Evolutionary conservation across 1,284 basidiomycete species (phyloP), one percentile per base, ranked within the genome.

Genomic region (Calocybe gambosa): DNA sequence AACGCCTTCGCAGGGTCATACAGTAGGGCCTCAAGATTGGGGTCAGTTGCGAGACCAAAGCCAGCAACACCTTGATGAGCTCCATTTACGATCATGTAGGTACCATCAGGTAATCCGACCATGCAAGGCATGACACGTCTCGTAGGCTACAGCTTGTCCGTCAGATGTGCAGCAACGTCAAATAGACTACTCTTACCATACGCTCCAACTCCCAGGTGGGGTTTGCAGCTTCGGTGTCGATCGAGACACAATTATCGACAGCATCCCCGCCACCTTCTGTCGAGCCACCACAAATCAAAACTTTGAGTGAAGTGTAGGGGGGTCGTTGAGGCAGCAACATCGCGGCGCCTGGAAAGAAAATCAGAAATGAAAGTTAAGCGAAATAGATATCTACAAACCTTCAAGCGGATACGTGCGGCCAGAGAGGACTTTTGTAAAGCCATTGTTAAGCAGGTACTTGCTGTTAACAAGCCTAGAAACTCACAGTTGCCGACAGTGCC

Each of bases 321-420:
- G 80, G 73, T 43, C 73, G 60, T 53, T 82, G 80, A 5, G 86
- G 89, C 13, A 91, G 67, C 9, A 89, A 61, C 20, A 86, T 74
- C 0, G 80, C 77, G 1, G 84, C 72, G 7, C 85, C 63, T 65
- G 23, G 8, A 33, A 42, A 40, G 21, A 28, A 3, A 12, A 42
- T 19, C 37, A 26, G 10, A 10, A 31, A 23, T 7, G 20, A 19
- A n/a, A 4, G 12, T 10, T n/a, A n/a, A n/a, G n/a, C n/a, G 0
- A 35, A 7, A 21, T 7, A n/a, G 12, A 18, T 38, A 34, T 46
- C 25, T 33, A 40, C 47, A 10, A 29, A 58, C 65, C 86, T 58
- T 84, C 80, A 58, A 86, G 70, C 1, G 89, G 89, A 55, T 91
- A 92, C 1, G 83, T 84, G 19, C 89, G 77, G 21, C 87, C 85